A percentile compares a stretch with the other conserved stretches of the same genome.
phyloP scores from a whole-genome alignment of 2,329 filamentous ascomycete genomes.

The Setomelanomma holmii region DNA sequence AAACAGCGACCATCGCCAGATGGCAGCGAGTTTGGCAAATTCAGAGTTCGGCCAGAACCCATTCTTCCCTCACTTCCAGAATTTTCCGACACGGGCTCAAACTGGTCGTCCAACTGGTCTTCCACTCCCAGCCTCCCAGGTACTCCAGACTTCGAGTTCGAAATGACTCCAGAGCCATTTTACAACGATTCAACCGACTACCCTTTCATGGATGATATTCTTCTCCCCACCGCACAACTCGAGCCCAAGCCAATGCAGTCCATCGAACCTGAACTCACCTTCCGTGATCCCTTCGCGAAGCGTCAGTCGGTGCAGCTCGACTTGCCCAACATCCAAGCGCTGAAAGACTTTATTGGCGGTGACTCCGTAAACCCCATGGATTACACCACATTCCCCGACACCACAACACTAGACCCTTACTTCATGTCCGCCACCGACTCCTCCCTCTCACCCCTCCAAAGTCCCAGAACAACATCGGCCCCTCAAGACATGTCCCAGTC shows the following conservation, averaged over 20 bases:
- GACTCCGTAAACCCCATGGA: constrained; percentile 32
- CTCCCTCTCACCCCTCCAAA: constrained; percentile 27
- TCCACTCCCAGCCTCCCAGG: constrained; percentile 34
- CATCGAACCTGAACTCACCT: constrained; percentile 31
- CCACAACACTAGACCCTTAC: constrained; percentile 21
- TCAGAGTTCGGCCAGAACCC: constrained; percentile 32
- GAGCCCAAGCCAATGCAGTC: constrained; percentile 23
- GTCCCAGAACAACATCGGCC: constrained; percentile 12
- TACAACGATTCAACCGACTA: constrained; percentile 30
- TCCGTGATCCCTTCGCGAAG: constrained; percentile 37
- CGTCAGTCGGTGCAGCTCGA: constrained; percentile 33
- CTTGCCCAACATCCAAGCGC: constrained; percentile 32
- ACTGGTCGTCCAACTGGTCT: constrained; percentile 35
- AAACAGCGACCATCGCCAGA: constrained; percentile 41
- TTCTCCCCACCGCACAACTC: constrained; percentile 20
- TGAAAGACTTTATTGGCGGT: constrained; percentile 34
- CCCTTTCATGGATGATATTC: constrained; percentile 31
- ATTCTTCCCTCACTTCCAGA: constrained; percentile 24
- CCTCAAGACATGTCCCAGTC: constrained; percentile 29
- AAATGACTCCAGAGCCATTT: constrained; percentile 37
- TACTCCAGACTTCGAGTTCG: constrained; percentile 35
- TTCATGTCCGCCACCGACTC: not conserved
- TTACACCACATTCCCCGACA: constrained; percentile 25
- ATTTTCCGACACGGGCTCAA: constrained; percentile 19
- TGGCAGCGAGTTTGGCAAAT: constrained; percentile 37